Base-by-base conservation (phyloP, 1,139 yeast genomes). In the Spencermartinsiella ligniputridi region DNA sequence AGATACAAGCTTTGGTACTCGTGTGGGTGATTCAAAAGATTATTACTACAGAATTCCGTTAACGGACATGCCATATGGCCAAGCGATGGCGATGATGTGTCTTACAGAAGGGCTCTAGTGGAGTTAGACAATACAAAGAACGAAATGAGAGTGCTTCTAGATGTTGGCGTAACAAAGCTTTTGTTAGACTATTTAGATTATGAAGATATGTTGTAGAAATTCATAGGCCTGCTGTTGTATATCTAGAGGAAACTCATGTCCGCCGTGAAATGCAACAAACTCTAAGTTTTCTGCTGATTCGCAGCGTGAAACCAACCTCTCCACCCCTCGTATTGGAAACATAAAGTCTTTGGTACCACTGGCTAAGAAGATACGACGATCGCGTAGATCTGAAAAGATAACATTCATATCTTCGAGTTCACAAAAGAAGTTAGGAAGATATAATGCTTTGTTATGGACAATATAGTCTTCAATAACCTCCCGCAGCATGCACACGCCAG, bases 31-130 rank as follows among this genome's bases (percentile, higher is more conserved):
- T 30, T 42, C 44, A 39, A 49, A 64, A 36, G 67, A 64, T 45
- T 64, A 62, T 38, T 64, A 64, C 49, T 61, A 53, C 42, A 66
- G 64, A 39, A 64, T 64, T 43, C 66, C 67, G 17, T 55, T 64
- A 35, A 64, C 67, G 3, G 52, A 60, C 6, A 64, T 64, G 69
- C 69, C 69, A 3, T 64, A 64, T 49, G 69, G 69, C 2, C 69
- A 64, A 49, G 69, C 69, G 15, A 62, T 64, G 67, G 69, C 67
- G n/a, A 64, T 64, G 40, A 64, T 64, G 64, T 67, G 67, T 4
- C 48, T 64, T 17, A 64, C 62, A 9, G 69, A 64, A n/a, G 32
- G 32, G 5, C 15, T 27, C 8, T 27, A 27, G 25, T 11, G 8
- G 12, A n/a, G 5, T 11, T 33, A 22, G 25, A 22, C 25, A 22